These are phyloP conservation scores for Candida ascalaphidarum DNA, from an alignment of 805 yeast genomes.

Conservation along the genomic window DNA sequence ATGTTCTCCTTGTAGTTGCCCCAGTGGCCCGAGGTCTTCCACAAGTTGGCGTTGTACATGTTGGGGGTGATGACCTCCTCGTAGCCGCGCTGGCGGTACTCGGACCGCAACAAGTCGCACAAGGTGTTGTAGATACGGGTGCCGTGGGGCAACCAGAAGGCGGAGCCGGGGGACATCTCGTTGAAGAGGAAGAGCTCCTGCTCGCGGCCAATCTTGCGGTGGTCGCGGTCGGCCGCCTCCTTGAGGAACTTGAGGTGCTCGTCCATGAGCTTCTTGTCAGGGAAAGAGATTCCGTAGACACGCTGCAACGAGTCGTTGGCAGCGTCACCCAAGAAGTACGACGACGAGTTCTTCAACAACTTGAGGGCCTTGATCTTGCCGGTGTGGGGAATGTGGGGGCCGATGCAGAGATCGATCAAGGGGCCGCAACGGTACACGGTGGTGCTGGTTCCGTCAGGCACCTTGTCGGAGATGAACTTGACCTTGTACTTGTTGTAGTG, in stretches of 20 bases:
- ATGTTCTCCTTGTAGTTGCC: slow-evolving; percentile 94
- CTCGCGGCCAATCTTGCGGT: slow-evolving; percentile 91
- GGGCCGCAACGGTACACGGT: slow-evolving; percentile 98
- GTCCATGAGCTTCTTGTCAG: slow-evolving; percentile 93
- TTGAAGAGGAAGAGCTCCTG: slow-evolving; percentile 94
- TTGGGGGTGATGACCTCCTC: slow-evolving; percentile 99
- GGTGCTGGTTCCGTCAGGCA: slow-evolving; percentile 93
- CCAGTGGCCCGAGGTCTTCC: slow-evolving; percentile 99
- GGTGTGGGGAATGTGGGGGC: slow-evolving; percentile 97
- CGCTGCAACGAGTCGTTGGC: slow-evolving; percentile 93
- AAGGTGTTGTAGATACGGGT: slow-evolving; percentile 91
- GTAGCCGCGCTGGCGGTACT: slow-evolving; percentile 89
- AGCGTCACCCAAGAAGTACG: slow-evolving; percentile 92
- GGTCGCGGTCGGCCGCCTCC: slow-evolving; percentile 95
- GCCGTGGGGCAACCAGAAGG: slow-evolving; percentile 99
- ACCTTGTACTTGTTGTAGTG: slow-evolving; percentile 93
- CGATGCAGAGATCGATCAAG: slow-evolving; percentile 91
- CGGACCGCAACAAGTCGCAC: slow-evolving; percentile 68
- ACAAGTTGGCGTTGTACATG: slow-evolving; percentile 93
- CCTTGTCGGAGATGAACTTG: slow-evolving; percentile 73
- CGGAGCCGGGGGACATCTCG: slow-evolving; percentile 96
- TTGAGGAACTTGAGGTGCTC: slow-evolving; percentile 90
- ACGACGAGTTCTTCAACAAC: slow-evolving; percentile 89
- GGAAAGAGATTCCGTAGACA: slow-evolving; percentile 96
- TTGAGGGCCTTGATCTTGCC: slow-evolving; percentile 94